Percentiles rank a stretch among this genome's conserved stretches.
Conservation (phyloP, 2,329 filamentous ascomycete genomes). For the Chrysoporthe puriensis region DNA sequence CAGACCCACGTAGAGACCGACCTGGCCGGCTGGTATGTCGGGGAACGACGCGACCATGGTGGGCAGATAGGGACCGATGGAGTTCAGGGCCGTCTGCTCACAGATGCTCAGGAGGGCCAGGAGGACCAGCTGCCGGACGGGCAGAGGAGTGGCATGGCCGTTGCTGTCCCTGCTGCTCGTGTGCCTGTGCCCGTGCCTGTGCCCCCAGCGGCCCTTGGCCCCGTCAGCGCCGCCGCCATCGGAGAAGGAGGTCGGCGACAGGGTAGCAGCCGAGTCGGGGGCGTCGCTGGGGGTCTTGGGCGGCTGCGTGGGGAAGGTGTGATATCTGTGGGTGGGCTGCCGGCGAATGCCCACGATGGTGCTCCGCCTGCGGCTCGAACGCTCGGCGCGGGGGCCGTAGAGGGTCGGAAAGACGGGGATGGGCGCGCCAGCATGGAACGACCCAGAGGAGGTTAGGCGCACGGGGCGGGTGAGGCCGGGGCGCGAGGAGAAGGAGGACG, state of each 20-base stretch:
- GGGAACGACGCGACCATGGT: slow-evolving; percentile 89
- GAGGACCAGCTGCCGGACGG: slow-evolving; percentile 79
- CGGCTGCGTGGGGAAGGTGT: slow-evolving; percentile 78
- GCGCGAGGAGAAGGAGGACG: slow-evolving; percentile 12
- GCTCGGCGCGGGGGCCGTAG: slow-evolving; percentile 31
- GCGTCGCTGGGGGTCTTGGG: slow-evolving; percentile 66
- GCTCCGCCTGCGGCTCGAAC: slow-evolving; percentile 19
- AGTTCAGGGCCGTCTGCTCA: slow-evolving; percentile 96
- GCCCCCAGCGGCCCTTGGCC: background rate
- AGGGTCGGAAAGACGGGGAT: slow-evolving; percentile 43
- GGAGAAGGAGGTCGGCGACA: slow-evolving; percentile 34
- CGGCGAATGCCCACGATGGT: slow-evolving; percentile 39
- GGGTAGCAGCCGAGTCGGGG: slow-evolving; percentile 37
- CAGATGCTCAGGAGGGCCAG: slow-evolving; percentile 87
- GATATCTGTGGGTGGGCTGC: slow-evolving; percentile 64
- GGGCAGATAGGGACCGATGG: slow-evolving; percentile 92
- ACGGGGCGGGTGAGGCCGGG: slow-evolving; percentile 21
- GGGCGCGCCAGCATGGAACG: slow-evolving; percentile 57
- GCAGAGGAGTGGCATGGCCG: slow-evolving; percentile 71
- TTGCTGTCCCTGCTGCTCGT: slow-evolving; percentile 34
- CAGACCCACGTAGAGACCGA: slow-evolving; percentile 86
- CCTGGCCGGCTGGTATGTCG: slow-evolving; percentile 70
- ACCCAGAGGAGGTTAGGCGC: slow-evolving; percentile 44
- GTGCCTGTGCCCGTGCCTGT: slow-evolving; percentile 29
- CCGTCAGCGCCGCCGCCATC: slow-evolving; percentile 10